These are phyloP conservation scores for Lactarius evosmus DNA, from an alignment of 768 basidiomycete genomes.

Conservation along the genomic window DNA sequence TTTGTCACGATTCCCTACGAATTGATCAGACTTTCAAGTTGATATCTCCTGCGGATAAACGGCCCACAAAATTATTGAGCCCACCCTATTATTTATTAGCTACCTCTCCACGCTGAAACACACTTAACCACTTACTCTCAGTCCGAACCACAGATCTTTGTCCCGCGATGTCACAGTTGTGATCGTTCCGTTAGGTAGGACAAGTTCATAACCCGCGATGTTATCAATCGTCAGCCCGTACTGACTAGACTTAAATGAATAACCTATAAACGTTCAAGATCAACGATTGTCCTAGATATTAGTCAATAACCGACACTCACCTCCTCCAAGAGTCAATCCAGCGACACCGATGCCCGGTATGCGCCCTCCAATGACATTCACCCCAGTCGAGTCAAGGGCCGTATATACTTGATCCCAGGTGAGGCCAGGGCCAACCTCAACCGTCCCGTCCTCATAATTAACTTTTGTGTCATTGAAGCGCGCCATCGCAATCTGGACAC, in stretches of 20 bases:
- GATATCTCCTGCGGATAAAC: not conserved
- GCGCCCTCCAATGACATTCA: constrained; percentile 31
- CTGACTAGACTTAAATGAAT: constrained; percentile 35
- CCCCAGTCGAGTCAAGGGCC: constrained; percentile 23
- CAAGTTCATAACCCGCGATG: constrained; percentile 31
- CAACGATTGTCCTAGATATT: not conserved
- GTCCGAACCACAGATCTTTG: constrained; percentile 12
- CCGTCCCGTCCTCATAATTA: constrained; percentile 15
- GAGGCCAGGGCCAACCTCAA: constrained; percentile 29
- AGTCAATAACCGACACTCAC: constrained; percentile 11
- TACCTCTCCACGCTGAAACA: not conserved
- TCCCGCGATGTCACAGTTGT: constrained; percentile 3
- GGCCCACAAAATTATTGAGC: constrained; percentile 10
- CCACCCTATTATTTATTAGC: constrained; percentile 3
- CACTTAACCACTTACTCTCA: not conserved
- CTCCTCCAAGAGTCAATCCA: constrained; percentile 32
- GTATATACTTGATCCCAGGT: constrained; percentile 34
- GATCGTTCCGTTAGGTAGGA: constrained; percentile 32
- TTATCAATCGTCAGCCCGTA: constrained; percentile 38
- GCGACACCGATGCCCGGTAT: constrained; percentile 31
- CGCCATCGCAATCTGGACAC: constrained; percentile 31
- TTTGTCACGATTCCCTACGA: constrained; percentile 16
- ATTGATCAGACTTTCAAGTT: not conserved
- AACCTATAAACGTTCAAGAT: constrained; percentile 28
- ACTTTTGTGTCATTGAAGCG: constrained; percentile 25